Evolutionary conservation across 345 rosid genomes (phyloP).

Genomic region (Xanthoceras sorbifolium): DNA sequence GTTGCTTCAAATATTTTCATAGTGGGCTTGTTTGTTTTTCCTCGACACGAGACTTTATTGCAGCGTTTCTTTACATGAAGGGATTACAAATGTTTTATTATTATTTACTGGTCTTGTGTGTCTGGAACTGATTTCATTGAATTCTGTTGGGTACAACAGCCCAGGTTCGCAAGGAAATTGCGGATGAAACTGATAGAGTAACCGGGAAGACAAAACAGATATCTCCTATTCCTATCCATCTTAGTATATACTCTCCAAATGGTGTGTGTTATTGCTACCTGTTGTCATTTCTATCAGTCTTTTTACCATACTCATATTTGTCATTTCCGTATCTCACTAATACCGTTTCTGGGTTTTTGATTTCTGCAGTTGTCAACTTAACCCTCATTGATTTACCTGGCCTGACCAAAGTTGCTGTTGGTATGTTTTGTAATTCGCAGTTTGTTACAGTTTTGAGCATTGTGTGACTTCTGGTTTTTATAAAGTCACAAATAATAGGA

Average conservation of each 20-base stretch:
- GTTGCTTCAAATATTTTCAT: neutral
- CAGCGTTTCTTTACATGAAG: neutral
- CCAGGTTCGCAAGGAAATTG: slow-evolving; percentile 80
- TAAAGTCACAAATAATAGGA: slow-evolving; percentile 2
- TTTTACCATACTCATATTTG: neutral
- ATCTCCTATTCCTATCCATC: slow-evolving; percentile 93
- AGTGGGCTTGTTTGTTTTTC: too few species aligned
- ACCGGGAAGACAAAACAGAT: slow-evolving; percentile 90
- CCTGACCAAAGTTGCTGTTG: slow-evolving; percentile 91
- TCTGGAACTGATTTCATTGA: neutral
- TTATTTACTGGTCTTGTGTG: neutral
- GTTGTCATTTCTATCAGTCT: neutral
- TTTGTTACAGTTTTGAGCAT: slow-evolving; percentile 11
- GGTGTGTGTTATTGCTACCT: slow-evolving; percentile 37
- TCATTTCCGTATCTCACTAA: slow-evolving; percentile 2
- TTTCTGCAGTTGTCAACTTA: slow-evolving; percentile 84
- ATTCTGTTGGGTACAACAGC: slow-evolving; percentile 55
- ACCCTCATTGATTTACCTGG: slow-evolving; percentile 95
- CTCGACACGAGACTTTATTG: neutral
- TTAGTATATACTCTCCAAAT: slow-evolving; percentile 85
- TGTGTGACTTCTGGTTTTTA: neutral
- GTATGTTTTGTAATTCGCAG: slow-evolving; percentile 37
- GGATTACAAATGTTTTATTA: neutral
- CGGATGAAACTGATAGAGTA: slow-evolving; percentile 88
- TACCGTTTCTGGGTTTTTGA: slow-evolving; percentile 1